These are phyloP conservation scores for Suhomyces sp. DNA, from an alignment of 805 yeast species.

Conservation along the genomic window DNA sequence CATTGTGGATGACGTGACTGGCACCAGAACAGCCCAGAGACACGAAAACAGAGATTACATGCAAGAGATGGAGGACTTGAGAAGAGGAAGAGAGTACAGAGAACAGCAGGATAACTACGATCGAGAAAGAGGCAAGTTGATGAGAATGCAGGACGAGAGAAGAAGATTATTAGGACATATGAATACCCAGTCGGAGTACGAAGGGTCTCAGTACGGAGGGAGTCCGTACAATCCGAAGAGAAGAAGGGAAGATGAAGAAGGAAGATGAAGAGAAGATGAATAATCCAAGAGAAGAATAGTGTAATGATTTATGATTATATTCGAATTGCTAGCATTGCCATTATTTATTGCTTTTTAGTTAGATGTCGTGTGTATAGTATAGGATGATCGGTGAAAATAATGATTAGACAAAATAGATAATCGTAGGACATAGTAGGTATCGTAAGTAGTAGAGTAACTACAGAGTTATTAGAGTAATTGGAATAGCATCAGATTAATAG, in stretches of 20 bases:
- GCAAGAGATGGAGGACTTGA: conserved; percentile 8
- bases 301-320: background rate
- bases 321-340: background rate
- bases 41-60: background rate
- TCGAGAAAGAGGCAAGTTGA: conserved; percentile 7
- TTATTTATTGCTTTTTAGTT: background rate
- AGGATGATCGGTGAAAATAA: no score
- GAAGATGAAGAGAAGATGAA: background rate
- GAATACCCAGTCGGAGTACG: background rate
- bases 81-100: conserved; percentile 9
- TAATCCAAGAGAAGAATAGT: no score
- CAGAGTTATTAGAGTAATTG: no score
- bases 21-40: background rate
- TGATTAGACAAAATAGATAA: no score
- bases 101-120: conserved; percentile 6
- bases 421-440: no score
- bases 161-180: background rate
- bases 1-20: conserved; percentile 26
- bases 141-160: conserved; percentile 5
- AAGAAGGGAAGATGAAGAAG: background rate
- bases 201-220: background rate
- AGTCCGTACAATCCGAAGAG: background rate
- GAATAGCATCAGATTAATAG: no score
- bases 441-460: no score
- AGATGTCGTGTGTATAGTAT: background rate